These are phyloP conservation scores for Globisporangium camurandrum DNA, from an alignment of 352 stramenopile genomes.

Conservation along the genomic window DNA sequence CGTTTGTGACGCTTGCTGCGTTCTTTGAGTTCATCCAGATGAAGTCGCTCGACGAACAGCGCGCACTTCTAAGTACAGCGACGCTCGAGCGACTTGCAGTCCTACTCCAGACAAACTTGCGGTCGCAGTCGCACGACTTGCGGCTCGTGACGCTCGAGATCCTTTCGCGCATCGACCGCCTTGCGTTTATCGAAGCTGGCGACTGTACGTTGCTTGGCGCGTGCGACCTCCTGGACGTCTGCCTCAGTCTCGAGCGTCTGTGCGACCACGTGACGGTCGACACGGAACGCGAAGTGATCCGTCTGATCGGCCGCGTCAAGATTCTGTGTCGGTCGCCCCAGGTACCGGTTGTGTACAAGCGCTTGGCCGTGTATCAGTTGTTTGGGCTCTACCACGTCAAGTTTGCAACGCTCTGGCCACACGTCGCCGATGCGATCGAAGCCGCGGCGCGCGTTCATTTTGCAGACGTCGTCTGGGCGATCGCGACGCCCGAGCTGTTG, in stretches of 20 bases:
- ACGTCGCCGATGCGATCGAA: conserved; percentile 68
- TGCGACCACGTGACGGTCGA: conserved; percentile 52
- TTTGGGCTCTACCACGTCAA: conserved; percentile 86
- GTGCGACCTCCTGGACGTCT: conserved; percentile 64
- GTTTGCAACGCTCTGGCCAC: conserved; percentile 80
- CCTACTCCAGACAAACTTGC: conserved; percentile 49
- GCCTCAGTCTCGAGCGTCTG: conserved; percentile 53
- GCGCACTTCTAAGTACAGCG: conserved; percentile 30
- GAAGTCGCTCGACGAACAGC: conserved; percentile 36
- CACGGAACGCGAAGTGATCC: conserved; percentile 78
- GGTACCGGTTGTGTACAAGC: conserved; percentile 74
- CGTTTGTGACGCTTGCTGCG: conserved; percentile 52
- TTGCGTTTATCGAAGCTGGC: conserved; percentile 40
- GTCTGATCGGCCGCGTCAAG: conserved; percentile 71
- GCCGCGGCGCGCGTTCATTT: conserved; percentile 46
- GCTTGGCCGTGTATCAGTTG: conserved; percentile 62
- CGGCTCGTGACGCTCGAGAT: conserved; percentile 68
- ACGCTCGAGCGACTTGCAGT: conserved; percentile 25
- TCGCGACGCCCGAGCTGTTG: conserved; percentile 42
- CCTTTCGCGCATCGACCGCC: conserved; percentile 38
- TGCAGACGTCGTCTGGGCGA: conserved; percentile 53
- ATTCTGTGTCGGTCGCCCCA: conserved; percentile 62
- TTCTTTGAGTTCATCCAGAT: conserved; percentile 58
- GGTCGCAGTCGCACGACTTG: conserved; percentile 55
- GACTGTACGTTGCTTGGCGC: conserved; percentile 35